Evolutionary conservation across 2,329 filamentous ascomycete species (phyloP).

Genomic region (Aspergillus ibericus): DNA sequence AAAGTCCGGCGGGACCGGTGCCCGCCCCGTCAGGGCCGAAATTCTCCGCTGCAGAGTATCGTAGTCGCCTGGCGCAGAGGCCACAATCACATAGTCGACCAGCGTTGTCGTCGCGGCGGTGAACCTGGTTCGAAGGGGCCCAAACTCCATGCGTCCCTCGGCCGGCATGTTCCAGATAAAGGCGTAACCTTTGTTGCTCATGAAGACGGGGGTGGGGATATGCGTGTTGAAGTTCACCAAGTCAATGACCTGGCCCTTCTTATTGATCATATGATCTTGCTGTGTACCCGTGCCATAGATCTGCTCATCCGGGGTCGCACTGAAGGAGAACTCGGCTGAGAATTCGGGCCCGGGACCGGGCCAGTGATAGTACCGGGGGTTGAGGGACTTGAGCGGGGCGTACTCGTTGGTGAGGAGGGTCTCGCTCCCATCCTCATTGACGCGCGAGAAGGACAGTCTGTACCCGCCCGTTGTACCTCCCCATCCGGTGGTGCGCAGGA

Average conservation of each 20-base stretch:
- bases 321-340: slow-evolving; percentile 37
- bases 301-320: slow-evolving; percentile 49
- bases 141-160: slow-evolving; percentile 59
- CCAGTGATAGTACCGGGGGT: slow-evolving; percentile 39
- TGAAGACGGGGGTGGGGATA: slow-evolving; percentile 60
- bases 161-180: slow-evolving; percentile 65
- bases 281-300: slow-evolving; percentile 67
- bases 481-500: slow-evolving; percentile 36
- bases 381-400: slow-evolving; percentile 34
- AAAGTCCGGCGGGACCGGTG: slow-evolving; percentile 64
- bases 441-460: slow-evolving; percentile 37
- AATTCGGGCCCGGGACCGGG: slow-evolving; percentile 37
- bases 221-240: slow-evolving; percentile 66
- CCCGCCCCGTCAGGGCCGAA: slow-evolving; percentile 54
- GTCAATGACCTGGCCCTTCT: slow-evolving; percentile 62
- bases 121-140: slow-evolving; percentile 58
- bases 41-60: slow-evolving; percentile 56
- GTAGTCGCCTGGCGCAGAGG: slow-evolving; percentile 49
- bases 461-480: slow-evolving; percentile 34
- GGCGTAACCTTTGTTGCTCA: slow-evolving; percentile 60
- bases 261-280: slow-evolving; percentile 59
- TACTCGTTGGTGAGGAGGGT: slow-evolving; percentile 40
- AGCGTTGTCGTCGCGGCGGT: slow-evolving; percentile 56
- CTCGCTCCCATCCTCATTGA: slow-evolving; percentile 35
- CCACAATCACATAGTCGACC: slow-evolving; percentile 63